Base-by-base conservation (phyloP, 2,329 filamentous ascomycete species). In the Phaeosphaeria sp. region DNA sequence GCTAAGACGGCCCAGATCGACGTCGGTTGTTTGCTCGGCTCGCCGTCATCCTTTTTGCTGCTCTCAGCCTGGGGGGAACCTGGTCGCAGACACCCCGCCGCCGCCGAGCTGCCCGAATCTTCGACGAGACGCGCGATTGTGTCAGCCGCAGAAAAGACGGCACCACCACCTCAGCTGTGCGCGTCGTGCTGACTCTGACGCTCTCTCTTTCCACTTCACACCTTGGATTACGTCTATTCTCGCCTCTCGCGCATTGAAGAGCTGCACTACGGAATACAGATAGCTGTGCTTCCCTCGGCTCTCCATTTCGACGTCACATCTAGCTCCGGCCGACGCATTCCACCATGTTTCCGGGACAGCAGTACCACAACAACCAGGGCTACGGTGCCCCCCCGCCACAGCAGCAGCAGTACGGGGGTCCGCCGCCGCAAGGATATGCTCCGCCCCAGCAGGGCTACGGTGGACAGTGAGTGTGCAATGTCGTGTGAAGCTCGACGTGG, bases 331-430 rank as follows among this genome's bases (percentile, higher is more conserved):
- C 21, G 2, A 46, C 20, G 20, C 43, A 46, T 15, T 21, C 43
- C 63, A 57, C 52, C 64, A 79, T 79, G 77, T 79, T 76, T 55
- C 78, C 78, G 44, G 78, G 78, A 49, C 77, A 79, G 67, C 69
- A 76, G 60, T 78, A 78, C 62, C 73, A 80, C 68, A 75, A 77
- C 56, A 74, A 71, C 52, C 69, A 76, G 49, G 80, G 80, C 59
- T 18, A 21, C 40, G 40, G n/a, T 2, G 74, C 74, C 51, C 71
- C 70, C 6, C 78, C 79, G 30, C 78, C 78, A 43, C 79, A 75
- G 51, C 78, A 76, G 59, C 73, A 74, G 49, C 67, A 60, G 51
- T 73, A 74, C 44, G 68, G 70, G 50, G 64, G 54, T n/a, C 66
- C 64, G 53, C 69, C 69, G n/a, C 72, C 68, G 13, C 71, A 73